These are phyloP conservation scores for Seminavis robusta DNA, from an alignment of 108 stramenopile genomes.

Conservation along the genomic window DNA sequence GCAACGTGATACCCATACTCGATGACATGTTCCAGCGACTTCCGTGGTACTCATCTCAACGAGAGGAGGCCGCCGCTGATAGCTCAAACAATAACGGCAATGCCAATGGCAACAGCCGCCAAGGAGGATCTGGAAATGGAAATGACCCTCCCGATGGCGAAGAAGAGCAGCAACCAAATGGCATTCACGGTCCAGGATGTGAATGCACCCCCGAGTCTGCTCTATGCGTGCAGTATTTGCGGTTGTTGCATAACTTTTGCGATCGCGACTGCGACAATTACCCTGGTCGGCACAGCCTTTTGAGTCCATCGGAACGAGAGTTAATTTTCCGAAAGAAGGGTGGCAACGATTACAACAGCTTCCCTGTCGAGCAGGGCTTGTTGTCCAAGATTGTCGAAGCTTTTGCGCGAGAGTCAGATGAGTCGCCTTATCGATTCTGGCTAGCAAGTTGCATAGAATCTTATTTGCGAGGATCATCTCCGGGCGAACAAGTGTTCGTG, in stretches of 20 bases:
- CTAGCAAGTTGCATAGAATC: constrained; percentile 85
- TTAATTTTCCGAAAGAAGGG: constrained; percentile 18
- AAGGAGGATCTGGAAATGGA: neutral
- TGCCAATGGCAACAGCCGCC: neutral
- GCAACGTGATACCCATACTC: constrained; percentile 55
- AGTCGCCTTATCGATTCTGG: constrained; percentile 89
- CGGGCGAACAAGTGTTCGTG: constrained; percentile 57
- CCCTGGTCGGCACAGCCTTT: constrained; percentile 30
- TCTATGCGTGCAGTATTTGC: constrained; percentile 81
- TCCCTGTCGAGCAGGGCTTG: constrained; percentile 40
- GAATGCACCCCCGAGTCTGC: constrained; percentile 89
- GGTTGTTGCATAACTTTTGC: constrained; percentile 86
- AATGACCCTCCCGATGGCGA: neutral
- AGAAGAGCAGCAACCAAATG: constrained; percentile 11
- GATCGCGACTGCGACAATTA: constrained; percentile 82
- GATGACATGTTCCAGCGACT: constrained; percentile 77
- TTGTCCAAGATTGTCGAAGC: constrained; percentile 66
- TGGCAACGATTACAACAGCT: constrained; percentile 5
- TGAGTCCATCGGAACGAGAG: constrained; percentile 33
- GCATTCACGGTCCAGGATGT: constrained; percentile 68
- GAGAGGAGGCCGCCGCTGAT: neutral
- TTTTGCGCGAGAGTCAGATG: constrained; percentile 62
- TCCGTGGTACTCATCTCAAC: constrained; percentile 44
- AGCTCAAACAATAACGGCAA: neutral
- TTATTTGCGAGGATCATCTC: constrained; percentile 74